Evolutionary conservation across 805 yeast genomes (phyloP), one percentile per base, ranked within the genome.

Genomic region (Spencermartinsiella europaea): DNA sequence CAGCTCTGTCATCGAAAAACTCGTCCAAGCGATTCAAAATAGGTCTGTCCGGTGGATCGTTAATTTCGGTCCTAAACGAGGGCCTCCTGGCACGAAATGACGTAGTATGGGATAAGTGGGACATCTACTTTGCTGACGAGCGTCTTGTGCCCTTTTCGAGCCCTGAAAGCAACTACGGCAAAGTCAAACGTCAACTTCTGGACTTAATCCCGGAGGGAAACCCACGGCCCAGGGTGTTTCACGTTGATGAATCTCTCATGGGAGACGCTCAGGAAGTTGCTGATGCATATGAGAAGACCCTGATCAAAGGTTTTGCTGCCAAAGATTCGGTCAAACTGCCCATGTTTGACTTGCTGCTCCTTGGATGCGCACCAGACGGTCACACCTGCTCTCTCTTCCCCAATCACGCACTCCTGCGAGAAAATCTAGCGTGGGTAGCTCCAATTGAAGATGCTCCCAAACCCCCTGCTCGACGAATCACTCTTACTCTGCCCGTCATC

Each of bases 321-420:
- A 91, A 95, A 64, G 98, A 93, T 66, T 83, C 95, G 15, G 99
- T 93, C 47, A 89, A 90, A 68, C 75, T 91, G 51, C 99, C 99
- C 49, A 81, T 87, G 79, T 91, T 93, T 69, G 98, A 93, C 66
- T 70, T 93, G 45, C 77, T 93, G 52, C 71, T 93, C 54, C 73
- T 93, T 49, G 99, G 99, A 21, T 91, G 98, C 73, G 99, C 99
- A 0, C 98, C 98, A 2, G 99, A 91, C 66, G 99, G 99, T 19
- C 99, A 91, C 66, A 86, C 88, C 61, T 96, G 96, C 44, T 88
- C 95, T n/a, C 75, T 91, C 46, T 91, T 91, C 73, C 99, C 99
- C 19, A 83, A 84, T 62, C 93, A 86, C 60, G 93, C 86, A 56
- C 83, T 85, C 46, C 71, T 91, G 54, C 76, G 97, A 61, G 99